phyloP scores from a whole-genome alignment of 257 asterid genomes.

The Linderniella brevidens region DNA sequence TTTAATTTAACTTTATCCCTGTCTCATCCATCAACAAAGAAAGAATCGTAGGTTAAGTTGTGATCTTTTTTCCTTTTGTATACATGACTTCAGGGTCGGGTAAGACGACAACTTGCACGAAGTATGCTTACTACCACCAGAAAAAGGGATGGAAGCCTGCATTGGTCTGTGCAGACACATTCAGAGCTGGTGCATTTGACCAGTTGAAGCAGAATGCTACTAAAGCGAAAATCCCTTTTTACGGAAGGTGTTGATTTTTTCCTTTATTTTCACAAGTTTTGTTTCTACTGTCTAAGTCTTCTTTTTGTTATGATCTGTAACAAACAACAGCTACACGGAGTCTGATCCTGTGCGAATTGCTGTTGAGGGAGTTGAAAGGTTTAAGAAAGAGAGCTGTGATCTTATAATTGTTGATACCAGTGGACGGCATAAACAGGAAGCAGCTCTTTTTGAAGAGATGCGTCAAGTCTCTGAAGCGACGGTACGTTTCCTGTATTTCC shows the following conservation, averaged over 20 bases:
- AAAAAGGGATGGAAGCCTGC: constrained; percentile 95
- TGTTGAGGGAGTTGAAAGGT: constrained; percentile 87
- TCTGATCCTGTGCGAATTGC: constrained; percentile 96
- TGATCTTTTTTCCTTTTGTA: not conserved
- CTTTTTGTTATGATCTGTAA: constrained; percentile 2
- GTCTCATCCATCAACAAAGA: no score
- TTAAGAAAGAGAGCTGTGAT: constrained; percentile 82
- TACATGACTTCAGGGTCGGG: constrained; percentile 50
- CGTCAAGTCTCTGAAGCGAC: constrained; percentile 97
- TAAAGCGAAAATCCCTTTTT: constrained; percentile 87
- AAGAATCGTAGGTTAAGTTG: no score
- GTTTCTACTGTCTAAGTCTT: no score
- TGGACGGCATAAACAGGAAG: constrained; percentile 99
- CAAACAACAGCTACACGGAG: constrained; percentile 73
- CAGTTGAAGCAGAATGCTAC: constrained; percentile 96
- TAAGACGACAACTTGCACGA: constrained; percentile 84
- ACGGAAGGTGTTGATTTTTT: constrained; percentile 41
- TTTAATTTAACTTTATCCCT: no score
- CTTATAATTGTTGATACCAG: constrained; percentile 92
- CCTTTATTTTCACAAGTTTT: not conserved
- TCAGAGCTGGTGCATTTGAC: constrained; percentile 97
- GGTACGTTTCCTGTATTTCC: constrained; percentile 16
- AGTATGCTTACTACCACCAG: constrained; percentile 78
- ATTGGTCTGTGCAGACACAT: constrained; percentile 80
- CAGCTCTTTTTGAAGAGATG: constrained; percentile 94